Evolutionary conservation across 139 green algal genomes (phyloP), one percentile per base, ranked within the genome.

Genomic region (Asterochloris erici): DNA sequence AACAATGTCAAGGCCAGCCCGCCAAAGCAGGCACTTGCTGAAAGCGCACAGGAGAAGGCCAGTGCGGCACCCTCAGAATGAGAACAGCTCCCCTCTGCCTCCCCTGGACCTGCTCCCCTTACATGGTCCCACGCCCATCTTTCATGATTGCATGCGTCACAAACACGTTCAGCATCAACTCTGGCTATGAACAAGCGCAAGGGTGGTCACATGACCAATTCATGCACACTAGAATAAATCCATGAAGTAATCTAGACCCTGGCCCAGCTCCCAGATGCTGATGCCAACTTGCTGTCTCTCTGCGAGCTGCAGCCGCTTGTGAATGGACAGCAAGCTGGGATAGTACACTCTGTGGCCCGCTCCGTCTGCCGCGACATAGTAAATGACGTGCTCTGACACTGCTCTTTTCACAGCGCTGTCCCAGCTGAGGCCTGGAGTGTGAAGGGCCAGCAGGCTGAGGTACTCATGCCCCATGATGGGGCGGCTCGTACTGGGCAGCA

Each of bases 261-360:
- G 91, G 0, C 90, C 91, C 12, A 94, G 79, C 84, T 95, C 91
- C 91, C 91, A 95, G 23, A 95, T 90, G 12, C 85, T 82, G 12
- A 93, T 68, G 0, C 91, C 91, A 19, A 88, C 29, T 0, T 81
- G 84, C 2, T 69, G 26, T 74, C 81, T 38, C 12, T 62, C 14
- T 11, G 85, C 81, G 60, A 86, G 54, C 27, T 87, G 64, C 14
- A 94, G n/a, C 16, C 89, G 80, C 61, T 84, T 68, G 60, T 88
- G 82, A 26, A 94, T 54, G 0, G 79, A 79, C 0, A 73, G 28
- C 0, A 83, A 81, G 0, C 87, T 93, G 29, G 90, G 91, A 73
- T 88, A 94, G 82, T 88, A 94, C 38, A 93, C 77, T 12, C 15
- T 17, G 63, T 91, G 90, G 23, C 15, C 26, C 4, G 27, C 0